Evolutionary conservation across 345 rosid species (phyloP).

Genomic region (Populus alba): DNA sequence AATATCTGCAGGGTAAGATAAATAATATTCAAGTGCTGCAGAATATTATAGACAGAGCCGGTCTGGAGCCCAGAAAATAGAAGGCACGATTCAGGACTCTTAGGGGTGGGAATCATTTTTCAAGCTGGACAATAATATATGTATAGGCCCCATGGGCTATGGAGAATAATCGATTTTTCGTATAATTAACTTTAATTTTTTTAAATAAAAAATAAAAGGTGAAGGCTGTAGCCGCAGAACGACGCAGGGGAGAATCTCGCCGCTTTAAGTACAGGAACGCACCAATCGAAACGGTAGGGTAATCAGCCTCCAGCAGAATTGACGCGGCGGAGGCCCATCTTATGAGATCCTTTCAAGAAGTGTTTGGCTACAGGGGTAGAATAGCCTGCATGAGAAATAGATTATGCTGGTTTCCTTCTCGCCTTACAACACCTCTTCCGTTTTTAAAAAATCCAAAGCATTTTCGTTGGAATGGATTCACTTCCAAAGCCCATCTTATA

Average conservation of each 20-base stretch:
- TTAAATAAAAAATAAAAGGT: too few relatives aligned
- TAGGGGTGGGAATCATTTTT: background rate
- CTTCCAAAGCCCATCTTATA: too few relatives aligned
- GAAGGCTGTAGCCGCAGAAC: background rate
- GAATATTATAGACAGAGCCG: too few relatives aligned
- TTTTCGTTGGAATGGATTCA: background rate
- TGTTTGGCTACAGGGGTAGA: background rate
- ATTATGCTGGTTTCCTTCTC: background rate
- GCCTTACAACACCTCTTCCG: background rate
- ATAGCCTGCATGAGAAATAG: background rate
- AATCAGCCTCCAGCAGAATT: background rate
- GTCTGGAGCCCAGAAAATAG: background rate
- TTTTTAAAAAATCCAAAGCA: background rate
- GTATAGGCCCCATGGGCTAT: background rate
- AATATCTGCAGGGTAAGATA: too few relatives aligned
- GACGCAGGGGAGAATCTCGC: background rate
- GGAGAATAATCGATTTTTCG: background rate
- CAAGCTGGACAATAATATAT: background rate
- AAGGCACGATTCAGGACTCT: background rate
- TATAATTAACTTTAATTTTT: background rate
- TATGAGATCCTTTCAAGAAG: background rate
- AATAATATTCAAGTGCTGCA: too few relatives aligned
- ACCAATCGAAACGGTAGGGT: background rate
- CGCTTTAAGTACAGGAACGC: background rate
- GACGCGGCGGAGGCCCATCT: background rate